A percentile compares a stretch with the other conserved stretches of the same genome.
Evolutionary conservation across 2,329 filamentous ascomycete species (phyloP).

Genomic region (Domatiomyces catenatus): DNA sequence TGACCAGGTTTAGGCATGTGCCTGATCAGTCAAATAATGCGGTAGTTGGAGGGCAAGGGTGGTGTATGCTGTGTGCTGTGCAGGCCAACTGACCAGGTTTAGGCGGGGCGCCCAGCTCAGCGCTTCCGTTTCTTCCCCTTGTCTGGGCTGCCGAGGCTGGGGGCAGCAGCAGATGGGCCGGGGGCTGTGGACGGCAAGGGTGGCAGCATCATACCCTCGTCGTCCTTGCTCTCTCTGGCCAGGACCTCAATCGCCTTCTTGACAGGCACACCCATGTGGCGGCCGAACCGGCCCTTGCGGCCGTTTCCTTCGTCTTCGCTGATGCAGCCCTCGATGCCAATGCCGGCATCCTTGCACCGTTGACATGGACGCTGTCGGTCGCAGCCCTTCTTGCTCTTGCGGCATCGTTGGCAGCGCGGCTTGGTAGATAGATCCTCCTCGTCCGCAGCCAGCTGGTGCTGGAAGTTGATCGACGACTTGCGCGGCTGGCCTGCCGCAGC

Average conservation of each 20-base stretch:
- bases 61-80: too few species aligned
- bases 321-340: conserved; percentile 83
- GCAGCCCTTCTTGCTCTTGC: conserved; percentile 99
- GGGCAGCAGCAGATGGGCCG: conserved; percentile 4
- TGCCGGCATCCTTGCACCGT: conserved; percentile 87
- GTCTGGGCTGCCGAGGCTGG: conserved; percentile 28
- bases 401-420: conserved; percentile 91
- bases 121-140: conserved; percentile 59
- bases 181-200: conserved; percentile 20
- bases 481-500: conserved; percentile 27
- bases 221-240: conserved; percentile 33
- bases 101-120: conserved; percentile 18
- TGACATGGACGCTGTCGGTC: conserved; percentile 91
- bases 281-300: conserved; percentile 77
- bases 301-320: conserved; percentile 97
- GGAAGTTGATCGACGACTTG: conserved; percentile 50
- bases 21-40: neutral
- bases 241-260: conserved; percentile 37
- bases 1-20: neutral
- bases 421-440: conserved; percentile 90
- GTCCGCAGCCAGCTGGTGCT: conserved; percentile 46
- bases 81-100: too few species aligned
- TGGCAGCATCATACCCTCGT: conserved; percentile 30
- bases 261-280: conserved; percentile 52
- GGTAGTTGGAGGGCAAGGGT: neutral